Evolutionary conservation across 495 filamentous ascomycete species (phyloP), one percentile per base, ranked within the genome.

Genomic region (Podospora bellae-mahoneyi): DNA sequence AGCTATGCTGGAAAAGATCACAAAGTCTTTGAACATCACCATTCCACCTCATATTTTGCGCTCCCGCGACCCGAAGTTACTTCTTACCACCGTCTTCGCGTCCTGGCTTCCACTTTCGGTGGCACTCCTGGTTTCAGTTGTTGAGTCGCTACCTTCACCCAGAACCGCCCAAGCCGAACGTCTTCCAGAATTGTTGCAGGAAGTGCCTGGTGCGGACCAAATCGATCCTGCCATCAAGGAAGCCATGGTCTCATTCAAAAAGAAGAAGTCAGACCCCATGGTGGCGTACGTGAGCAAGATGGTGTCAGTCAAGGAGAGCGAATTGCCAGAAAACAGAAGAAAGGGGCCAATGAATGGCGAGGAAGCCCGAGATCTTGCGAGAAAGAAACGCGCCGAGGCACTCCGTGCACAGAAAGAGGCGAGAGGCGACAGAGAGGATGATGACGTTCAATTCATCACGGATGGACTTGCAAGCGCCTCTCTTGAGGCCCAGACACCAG

Each of bases 251-350:
- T 84, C 88, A 2, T 97, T 95, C 75, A 90, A 91, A 70, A 87
- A 86, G 4, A 79, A 78, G 1, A 78, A 84, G 9, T 84, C 87
- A 0, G 90, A 90, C 60, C 94, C 95, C 2, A 88, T 96, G 3
- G 92, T 98, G 6, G 95, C 93, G 10, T 99, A 96, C 71, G 92
- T 99, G 56, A 97, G 94, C 78, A 99, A 99, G 78, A 96, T 99
- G 94, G 91, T 97, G 23, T 93, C 95, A 1, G 87, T 98, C 19
- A 93, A 92, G 2, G 92, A 94, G 73, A 97, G 92, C 73, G 93
- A 98, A 69, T 84, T 99, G 19, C 88, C 89, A 2, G 84, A 92
- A 63, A 92, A 94, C 68, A 94, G 89, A 74, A 86, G 91, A 30
- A 86, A 89, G 7, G 90, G 90, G 0, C 83, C 86, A 32, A 84